Percentiles rank a stretch among this genome's conserved stretches.
phyloP scores from a whole-genome alignment of 345 rosid genomes.

The Geranium rotundifolium region DNA sequence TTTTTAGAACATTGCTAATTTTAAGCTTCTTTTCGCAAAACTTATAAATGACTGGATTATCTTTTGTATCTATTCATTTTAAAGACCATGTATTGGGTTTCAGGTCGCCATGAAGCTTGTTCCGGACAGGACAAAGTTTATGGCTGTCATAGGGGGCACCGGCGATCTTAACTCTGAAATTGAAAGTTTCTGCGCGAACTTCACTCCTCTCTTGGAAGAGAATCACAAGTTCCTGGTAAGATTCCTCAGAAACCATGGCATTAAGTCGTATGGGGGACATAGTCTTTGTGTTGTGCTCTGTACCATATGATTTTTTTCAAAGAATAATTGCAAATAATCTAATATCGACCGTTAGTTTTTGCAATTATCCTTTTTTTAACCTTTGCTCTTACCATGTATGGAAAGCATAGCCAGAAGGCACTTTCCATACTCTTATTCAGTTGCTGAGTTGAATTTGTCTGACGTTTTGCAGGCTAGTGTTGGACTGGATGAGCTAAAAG shows the following conservation, averaged over 20 bases:
- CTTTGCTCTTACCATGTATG: too few species aligned
- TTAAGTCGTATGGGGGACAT: not conserved
- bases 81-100: slow-evolving; percentile 2
- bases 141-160: slow-evolving; percentile 70
- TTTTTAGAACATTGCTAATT: too few species aligned
- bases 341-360: too few species aligned
- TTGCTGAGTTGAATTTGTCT: too few species aligned
- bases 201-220: slow-evolving; percentile 66
- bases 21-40: too few species aligned
- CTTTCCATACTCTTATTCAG: not conserved
- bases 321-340: too few species aligned
- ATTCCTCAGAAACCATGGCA: not conserved
- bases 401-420: not conserved
- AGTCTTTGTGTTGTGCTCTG: too few species aligned
- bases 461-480: not conserved
- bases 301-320: too few species aligned
- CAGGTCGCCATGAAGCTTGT: slow-evolving; percentile 96
- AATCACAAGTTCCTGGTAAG: slow-evolving; percentile 94
- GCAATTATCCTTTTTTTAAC: too few species aligned
- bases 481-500: not conserved
- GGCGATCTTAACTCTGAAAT: slow-evolving; percentile 73
- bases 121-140: slow-evolving; percentile 92
- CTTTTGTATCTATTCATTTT: not conserved
- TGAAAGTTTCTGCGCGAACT: slow-evolving; percentile 65
- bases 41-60: too few species aligned